Evolutionary conservation across 129 eudicot species (phyloP).

Genomic region (Oenanthe sinensis): DNA sequence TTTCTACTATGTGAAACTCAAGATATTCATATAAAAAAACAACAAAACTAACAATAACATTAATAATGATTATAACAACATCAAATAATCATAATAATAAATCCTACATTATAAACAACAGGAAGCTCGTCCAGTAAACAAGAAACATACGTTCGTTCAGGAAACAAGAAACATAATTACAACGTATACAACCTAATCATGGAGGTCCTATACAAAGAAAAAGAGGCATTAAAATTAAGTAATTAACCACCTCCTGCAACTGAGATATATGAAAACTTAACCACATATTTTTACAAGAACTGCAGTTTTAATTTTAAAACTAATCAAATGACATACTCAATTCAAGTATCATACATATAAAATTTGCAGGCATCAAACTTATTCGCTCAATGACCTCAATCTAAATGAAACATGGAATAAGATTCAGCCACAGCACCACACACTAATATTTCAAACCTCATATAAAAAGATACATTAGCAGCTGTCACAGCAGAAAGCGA

Average conservation of each 20-base stretch:
- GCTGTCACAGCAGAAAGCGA: not conserved
- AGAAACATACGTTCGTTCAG: too few relatives aligned
- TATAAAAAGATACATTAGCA: not conserved
- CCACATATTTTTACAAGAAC: not conserved
- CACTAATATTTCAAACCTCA: not conserved
- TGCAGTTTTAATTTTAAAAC: not conserved
- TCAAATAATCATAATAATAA: not conserved
- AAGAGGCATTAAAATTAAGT: not conserved
- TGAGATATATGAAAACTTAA: not conserved
- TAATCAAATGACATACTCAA: not conserved
- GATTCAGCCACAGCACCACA: not conserved
- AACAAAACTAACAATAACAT: not conserved
- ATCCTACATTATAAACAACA: too few relatives aligned
- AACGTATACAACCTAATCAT: not conserved
- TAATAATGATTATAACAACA: not conserved
- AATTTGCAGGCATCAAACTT: not conserved
- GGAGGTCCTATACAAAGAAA: not conserved
- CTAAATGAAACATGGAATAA: not conserved
- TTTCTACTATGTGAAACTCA: not conserved
- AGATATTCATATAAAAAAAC: too few relatives aligned
- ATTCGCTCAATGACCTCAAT: not conserved
- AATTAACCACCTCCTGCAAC: not conserved
- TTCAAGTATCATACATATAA: not conserved
- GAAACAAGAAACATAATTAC: not conserved
- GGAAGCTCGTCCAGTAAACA: too few relatives aligned